A percentile compares a stretch with the other conserved stretches of the same genome.
Conservation (phyloP, 305 asterid species). For the Coffea humblotiana region DNA sequence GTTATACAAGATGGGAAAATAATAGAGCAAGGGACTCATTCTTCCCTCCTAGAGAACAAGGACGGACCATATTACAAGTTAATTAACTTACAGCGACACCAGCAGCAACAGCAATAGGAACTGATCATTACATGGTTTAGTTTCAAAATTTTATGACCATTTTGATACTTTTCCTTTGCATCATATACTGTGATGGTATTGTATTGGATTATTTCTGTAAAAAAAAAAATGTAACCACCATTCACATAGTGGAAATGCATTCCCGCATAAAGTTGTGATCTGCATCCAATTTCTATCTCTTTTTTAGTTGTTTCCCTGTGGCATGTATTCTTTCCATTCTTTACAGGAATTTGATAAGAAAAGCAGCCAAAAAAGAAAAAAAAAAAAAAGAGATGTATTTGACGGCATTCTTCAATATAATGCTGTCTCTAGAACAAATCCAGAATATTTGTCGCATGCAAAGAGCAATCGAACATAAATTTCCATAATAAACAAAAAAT, state of each 20-base stretch:
- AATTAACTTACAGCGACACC: slow-evolving; percentile 37
- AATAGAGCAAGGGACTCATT: slow-evolving; percentile 43
- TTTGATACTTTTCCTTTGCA: neutral
- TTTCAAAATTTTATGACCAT: slow-evolving; percentile 3
- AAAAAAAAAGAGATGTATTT: no score
- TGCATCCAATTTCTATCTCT: neutral
- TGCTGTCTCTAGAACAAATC: neutral
- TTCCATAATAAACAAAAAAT: neutral
- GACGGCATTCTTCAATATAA: neutral
- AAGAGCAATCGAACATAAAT: neutral
- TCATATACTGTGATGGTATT: neutral
- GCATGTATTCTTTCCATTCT: neutral
- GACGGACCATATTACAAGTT: slow-evolving; percentile 43
- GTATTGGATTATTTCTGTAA: slow-evolving; percentile 14
- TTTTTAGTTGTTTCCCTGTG: neutral
- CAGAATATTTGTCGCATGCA: neutral
- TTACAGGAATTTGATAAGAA: neutral
- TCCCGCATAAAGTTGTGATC: neutral
- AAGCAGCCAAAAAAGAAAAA: neutral
- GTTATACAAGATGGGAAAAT: slow-evolving; percentile 45
- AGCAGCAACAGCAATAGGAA: slow-evolving; percentile 11
- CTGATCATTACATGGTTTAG: neutral
- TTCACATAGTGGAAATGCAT: neutral
- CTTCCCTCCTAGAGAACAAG: slow-evolving; percentile 35
- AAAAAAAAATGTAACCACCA: slow-evolving; percentile 11